Conservation (phyloP, 208 protist genomes). For the Strigomonas culicis region DNA sequence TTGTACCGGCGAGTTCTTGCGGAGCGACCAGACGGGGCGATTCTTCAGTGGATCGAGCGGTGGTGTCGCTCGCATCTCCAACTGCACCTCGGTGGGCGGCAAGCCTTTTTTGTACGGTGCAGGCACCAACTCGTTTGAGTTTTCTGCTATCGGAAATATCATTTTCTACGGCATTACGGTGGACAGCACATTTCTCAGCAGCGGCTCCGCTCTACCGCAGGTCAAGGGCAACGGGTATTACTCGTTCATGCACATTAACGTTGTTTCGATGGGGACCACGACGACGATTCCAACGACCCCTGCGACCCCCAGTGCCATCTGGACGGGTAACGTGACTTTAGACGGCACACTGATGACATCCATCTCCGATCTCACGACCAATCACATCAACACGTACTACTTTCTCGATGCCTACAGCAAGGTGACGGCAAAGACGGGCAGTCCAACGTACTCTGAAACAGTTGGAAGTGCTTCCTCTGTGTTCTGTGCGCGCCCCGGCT, state of each 20-base stretch:
- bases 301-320: not conserved
- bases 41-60: not conserved
- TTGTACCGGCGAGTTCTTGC: not conserved
- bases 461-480: not conserved
- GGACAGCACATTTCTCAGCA: not conserved
- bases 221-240: not conserved
- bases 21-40: not conserved
- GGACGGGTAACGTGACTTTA: slow-evolving; percentile 1
- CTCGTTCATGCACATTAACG: not conserved
- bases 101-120: not conserved
- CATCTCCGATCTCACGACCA: not conserved
- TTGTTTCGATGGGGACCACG: not conserved
- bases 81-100: not conserved
- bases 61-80: not conserved
- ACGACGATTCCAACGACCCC: not conserved
- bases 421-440: not conserved
- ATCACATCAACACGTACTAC: not conserved
- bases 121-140: not conserved
- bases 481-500: not conserved
- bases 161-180: not conserved
- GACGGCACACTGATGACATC: not conserved
- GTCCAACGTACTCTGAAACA: not conserved
- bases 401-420: not conserved
- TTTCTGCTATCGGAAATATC: not conserved
- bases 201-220: too few relatives aligned